These are phyloP conservation scores for Forsythia suspensa DNA, from an alignment of 257 asterid species.

Conservation along the genomic window DNA sequence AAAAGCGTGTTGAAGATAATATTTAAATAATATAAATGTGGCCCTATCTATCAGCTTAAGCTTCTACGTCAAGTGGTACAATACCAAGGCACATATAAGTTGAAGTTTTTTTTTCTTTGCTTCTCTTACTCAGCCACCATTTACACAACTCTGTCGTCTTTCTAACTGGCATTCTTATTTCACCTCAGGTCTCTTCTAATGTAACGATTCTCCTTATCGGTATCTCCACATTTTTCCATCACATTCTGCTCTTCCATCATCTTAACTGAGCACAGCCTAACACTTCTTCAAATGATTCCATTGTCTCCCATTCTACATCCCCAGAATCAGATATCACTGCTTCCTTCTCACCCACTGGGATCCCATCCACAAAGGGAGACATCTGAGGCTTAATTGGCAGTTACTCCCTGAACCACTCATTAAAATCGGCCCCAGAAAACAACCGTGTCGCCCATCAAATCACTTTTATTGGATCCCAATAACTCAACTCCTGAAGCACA, in stretches of 20 bases:
- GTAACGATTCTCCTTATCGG: not conserved
- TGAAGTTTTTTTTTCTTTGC: too few relatives aligned
- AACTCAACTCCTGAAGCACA: not conserved
- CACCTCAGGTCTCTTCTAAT: not conserved
- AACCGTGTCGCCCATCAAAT: conserved; percentile 8
- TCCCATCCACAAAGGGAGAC: not conserved
- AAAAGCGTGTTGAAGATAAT: too few relatives aligned
- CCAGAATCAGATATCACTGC: not conserved
- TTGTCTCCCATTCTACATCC: not conserved
- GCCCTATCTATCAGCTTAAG: too few relatives aligned
- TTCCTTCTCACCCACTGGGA: not conserved
- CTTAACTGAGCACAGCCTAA: not conserved
- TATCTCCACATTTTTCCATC: not conserved
- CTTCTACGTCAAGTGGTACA: too few relatives aligned
- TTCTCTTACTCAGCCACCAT: too few relatives aligned
- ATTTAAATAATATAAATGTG: too few relatives aligned
- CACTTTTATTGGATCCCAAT: not conserved
- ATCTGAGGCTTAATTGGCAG: too few relatives aligned
- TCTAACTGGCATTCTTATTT: too few relatives aligned
- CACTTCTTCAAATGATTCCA: not conserved
- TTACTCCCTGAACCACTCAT: not conserved
- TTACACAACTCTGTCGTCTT: too few relatives aligned
- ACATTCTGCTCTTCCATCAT: not conserved
- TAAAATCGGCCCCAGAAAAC: not conserved
- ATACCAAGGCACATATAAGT: not conserved